phyloP scores from a whole-genome alignment of 2,329 filamentous ascomycete genomes.

The Pyrenophora tritici-repentis region DNA sequence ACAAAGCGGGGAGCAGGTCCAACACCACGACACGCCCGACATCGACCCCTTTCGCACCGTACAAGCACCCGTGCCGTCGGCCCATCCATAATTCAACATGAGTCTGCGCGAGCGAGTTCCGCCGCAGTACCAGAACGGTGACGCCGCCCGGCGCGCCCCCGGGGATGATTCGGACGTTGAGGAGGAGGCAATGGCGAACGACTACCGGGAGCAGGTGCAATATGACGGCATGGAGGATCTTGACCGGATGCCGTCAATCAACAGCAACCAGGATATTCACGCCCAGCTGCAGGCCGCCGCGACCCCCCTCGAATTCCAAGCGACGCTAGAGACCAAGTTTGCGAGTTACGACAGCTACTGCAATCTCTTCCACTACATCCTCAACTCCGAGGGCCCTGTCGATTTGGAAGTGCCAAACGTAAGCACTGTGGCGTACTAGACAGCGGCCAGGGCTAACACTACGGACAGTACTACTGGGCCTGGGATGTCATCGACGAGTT shows the following conservation, averaged over 20 bases:
- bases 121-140: constrained; percentile 49
- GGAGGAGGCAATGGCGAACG: constrained; percentile 92
- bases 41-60: constrained; percentile 10
- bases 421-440: constrained; percentile 51
- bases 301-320: constrained; percentile 93
- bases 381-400: constrained; percentile 98
- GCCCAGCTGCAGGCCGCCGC: constrained; percentile 88
- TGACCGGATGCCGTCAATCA: constrained; percentile 66
- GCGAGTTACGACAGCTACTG: constrained; percentile 99
- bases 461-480: constrained; percentile 88
- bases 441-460: constrained; percentile 18
- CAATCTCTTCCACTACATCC: constrained; percentile 97
- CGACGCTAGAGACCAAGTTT: constrained; percentile 95
- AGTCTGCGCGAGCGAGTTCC: constrained; percentile 25
- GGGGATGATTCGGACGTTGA: constrained; percentile 91
- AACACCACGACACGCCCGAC: constrained; percentile 4
- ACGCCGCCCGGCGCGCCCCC: constrained; percentile 43
- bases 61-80: constrained; percentile 10
- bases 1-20: constrained; percentile 17
- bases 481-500: constrained; percentile 99
- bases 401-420: constrained; percentile 96
- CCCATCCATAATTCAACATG: constrained; percentile 20
- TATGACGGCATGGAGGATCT: constrained; percentile 86
- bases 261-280: constrained; percentile 88
- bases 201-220: constrained; percentile 93